A percentile compares a stretch with the other conserved stretches of the same genome.
phyloP scores from a whole-genome alignment of 2,329 filamentous ascomycete genomes.

The Fusarium marasasianum region DNA sequence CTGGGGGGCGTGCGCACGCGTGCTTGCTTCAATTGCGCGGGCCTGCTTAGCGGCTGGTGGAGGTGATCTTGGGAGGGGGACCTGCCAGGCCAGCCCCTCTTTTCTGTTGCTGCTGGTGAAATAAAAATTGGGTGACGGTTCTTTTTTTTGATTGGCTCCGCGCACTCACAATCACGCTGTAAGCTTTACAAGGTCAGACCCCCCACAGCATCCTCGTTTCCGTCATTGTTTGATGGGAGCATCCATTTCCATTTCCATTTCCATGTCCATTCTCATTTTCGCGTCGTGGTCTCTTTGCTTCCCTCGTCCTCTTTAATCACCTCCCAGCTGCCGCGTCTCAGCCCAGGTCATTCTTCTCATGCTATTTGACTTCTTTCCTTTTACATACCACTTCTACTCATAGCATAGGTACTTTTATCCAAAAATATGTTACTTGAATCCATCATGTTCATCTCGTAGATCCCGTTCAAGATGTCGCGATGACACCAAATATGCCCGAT shows the following conservation, averaged over 20 bases:
- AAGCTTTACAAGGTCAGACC: constrained; percentile 19
- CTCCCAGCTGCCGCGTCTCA: neutral
- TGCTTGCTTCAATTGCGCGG: constrained; percentile 20
- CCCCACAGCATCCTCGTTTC: constrained; percentile 11
- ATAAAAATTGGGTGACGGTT: constrained; percentile 32
- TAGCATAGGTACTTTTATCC: neutral
- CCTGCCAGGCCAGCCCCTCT: constrained; percentile 30
- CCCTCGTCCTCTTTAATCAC: neutral
- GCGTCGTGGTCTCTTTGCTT: neutral
- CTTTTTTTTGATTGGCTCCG: constrained; percentile 35
- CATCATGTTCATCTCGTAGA: neutral
- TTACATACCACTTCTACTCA: constrained; percentile 22
- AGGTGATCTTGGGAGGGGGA: constrained; percentile 33
- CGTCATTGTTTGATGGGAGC: constrained; percentile 18
- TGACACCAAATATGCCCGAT: neutral
- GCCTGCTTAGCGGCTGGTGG: constrained; percentile 19
- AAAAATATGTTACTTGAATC: neutral
- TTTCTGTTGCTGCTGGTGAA: constrained; percentile 24
- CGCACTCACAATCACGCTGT: neutral
- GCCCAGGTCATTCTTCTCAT: constrained; percentile 21
- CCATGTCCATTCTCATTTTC: neutral
- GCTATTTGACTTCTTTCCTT: constrained; percentile 31
- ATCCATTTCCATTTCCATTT: constrained; percentile 2
- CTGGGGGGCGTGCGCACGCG: constrained; percentile 39
- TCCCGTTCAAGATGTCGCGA: neutral